phyloP scores from a whole-genome alignment of 2,329 filamentous ascomycete species.

The Stagonosporopsis rhizophila region DNA sequence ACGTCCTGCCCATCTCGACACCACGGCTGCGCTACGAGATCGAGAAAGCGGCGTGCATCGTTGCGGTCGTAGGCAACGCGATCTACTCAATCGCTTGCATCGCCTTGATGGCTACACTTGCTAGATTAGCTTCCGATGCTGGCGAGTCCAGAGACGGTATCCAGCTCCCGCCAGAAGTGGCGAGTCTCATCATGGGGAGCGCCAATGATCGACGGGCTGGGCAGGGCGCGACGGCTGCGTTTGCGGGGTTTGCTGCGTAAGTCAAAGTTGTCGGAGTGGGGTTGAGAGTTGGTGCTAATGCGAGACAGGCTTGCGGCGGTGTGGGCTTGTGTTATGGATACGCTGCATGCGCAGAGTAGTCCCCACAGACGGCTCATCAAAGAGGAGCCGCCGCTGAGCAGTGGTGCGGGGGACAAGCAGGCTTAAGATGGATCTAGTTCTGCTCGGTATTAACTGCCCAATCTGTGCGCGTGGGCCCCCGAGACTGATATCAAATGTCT shows the following conservation, averaged over 20 bases:
- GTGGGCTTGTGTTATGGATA: not conserved
- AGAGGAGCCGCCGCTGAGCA: not conserved
- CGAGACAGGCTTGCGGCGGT: not conserved
- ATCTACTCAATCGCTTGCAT: not conserved
- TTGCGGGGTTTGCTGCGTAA: not conserved
- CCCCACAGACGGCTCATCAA: not conserved
- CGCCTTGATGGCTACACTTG: conserved; percentile 1
- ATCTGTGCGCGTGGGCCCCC: not conserved
- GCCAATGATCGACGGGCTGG: not conserved
- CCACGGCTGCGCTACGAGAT: not conserved
- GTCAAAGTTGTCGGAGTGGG: not conserved
- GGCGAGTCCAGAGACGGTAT: not conserved
- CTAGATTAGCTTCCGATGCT: not conserved
- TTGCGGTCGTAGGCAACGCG: not conserved
- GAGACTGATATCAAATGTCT: no score
- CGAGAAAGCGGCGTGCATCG: not conserved
- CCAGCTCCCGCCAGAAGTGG: not conserved
- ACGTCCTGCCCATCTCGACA: not conserved
- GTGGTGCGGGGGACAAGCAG: not conserved
- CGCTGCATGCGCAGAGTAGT: not conserved
- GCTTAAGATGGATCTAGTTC: not conserved
- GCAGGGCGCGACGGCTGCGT: not conserved
- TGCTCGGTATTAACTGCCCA: not conserved
- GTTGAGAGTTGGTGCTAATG: not conserved
- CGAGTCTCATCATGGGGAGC: not conserved